Percentiles rank a stretch among this genome's conserved stretches.
These are phyloP conservation scores for Tolypocladium nubicola DNA, from an alignment of 2,329 filamentous ascomycete species.

Conservation along the genomic window DNA sequence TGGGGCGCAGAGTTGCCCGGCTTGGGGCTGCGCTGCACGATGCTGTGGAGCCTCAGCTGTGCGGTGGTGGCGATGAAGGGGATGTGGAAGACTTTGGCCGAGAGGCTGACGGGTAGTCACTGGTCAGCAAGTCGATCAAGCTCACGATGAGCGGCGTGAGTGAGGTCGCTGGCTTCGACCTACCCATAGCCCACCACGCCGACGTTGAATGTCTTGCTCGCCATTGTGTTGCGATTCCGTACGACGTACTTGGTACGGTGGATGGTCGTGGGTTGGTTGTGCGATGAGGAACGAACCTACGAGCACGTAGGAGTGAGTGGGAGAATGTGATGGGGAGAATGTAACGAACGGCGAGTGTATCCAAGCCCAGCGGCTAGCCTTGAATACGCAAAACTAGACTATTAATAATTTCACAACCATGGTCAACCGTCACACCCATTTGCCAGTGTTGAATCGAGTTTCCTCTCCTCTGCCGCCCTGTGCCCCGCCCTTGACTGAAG, in stretches of 20 bases:
- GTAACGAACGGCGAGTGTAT: not conserved
- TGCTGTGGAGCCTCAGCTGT: conserved; percentile 57
- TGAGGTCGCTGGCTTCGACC: conserved; percentile 6
- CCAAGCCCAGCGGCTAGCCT: not conserved
- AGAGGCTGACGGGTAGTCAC: conserved; percentile 28
- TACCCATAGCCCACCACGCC: conserved; percentile 42
- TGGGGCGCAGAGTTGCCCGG: conserved; percentile 53
- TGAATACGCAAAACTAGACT: not conserved
- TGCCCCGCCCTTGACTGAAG: not conserved
- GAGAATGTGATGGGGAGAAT: not conserved
- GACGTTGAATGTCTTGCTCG: conserved; percentile 34
- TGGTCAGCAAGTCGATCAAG: not conserved
- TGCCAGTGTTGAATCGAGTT: not conserved
- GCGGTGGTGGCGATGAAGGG: conserved; percentile 60
- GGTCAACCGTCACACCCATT: not conserved
- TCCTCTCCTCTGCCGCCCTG: not conserved
- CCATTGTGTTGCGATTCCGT: conserved; percentile 11
- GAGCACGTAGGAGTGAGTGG: not conserved
- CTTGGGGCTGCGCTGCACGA: conserved; percentile 64
- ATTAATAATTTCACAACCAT: not conserved
- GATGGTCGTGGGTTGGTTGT: not conserved
- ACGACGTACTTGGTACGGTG: not conserved
- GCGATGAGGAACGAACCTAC: not conserved
- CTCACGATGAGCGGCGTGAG: not conserved
- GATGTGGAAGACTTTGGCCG: conserved; percentile 76